Base-by-base conservation (phyloP, 2,329 filamentous ascomycete species). In the Hymenoscyphus fraxineus region DNA sequence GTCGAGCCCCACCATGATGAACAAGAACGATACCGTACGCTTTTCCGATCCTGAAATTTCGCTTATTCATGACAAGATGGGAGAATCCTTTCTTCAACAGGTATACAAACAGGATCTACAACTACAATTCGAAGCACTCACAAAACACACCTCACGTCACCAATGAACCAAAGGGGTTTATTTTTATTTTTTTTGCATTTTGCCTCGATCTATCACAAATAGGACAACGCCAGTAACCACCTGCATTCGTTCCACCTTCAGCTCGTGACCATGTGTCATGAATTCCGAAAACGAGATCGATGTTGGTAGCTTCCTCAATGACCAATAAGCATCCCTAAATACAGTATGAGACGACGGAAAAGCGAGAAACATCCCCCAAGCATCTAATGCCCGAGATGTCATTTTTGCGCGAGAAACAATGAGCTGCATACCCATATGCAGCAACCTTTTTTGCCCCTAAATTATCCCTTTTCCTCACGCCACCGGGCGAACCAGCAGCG, bases 401-500 rank as follows among this genome's bases (percentile, higher is more conserved):
- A 61, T 64, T 62, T 64, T 66, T 69, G 70, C 67, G 69, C 69
- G 71, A 71, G 68, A 72, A 71, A 72, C 60, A 58, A 65, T 58
- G 63, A 68, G 67, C 70, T 68, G 65, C 67, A 68, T 56, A 35
- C 63, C 63, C 66, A 58, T 39, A 65, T 67, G 70, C 71, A 74
- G 73, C 72, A 71, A 74, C 70, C 75, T 75, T 75, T 75, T 61
- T 65, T 73, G 70, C 69, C 68, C 68, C 67, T 35, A 35, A 66
- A 72, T 73, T 72, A 71, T 67, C 65, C 71, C 62, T 65, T 71
- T 68, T 72, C 73, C 73, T 67, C 73, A 66, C 69, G 70, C 66
- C 66, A 57, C 70, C 74, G 74, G 71, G 68, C 72, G 74, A 76
- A 75, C 71, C 74, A 76, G 71, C 68, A 62, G 67, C 71, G 69